Percentiles rank a stretch among this genome's conserved stretches.
Conservation (phyloP, 2,329 filamentous ascomycete genomes). For the Aspergillus sp. region DNA sequence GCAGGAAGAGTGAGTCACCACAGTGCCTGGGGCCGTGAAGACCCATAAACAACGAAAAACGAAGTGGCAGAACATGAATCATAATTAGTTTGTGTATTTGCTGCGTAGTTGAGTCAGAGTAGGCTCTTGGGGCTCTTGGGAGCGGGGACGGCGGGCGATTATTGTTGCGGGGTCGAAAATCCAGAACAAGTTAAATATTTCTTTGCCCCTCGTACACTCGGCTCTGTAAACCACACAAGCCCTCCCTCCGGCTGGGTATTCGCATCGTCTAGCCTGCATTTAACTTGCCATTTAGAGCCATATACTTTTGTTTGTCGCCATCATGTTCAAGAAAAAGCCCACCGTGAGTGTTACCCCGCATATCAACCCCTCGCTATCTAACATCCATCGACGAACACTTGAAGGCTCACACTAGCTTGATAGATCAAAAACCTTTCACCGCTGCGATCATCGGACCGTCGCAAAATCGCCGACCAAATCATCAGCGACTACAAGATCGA, state of each 20-base stretch:
- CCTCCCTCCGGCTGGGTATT: not conserved
- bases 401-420: not conserved
- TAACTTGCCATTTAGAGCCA: not conserved
- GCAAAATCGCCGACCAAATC: conserved; percentile 66
- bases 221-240: not conserved
- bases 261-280: not conserved
- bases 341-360: conserved; percentile 45
- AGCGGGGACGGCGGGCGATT: conserved; percentile 21
- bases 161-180: conserved; percentile 21
- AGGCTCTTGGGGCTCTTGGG: not conserved
- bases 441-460: conserved; percentile 65
- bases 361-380: conserved; percentile 18
- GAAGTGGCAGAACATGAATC: not conserved
- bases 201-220: not conserved
- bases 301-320: not conserved
- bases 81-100: not conserved
- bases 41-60: not conserved
- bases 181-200: conserved; percentile 6
- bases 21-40: too few relatives aligned
- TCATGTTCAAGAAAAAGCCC: conserved; percentile 66
- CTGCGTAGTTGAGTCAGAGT: not conserved
- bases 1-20: not conserved
- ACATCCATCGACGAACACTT: not conserved
- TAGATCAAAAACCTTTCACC: conserved; percentile 67
- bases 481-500: conserved; percentile 61